Percentiles rank a stretch among this genome's conserved stretches.
Conservation (phyloP, 2,329 filamentous ascomycete species). For the Chrysoporthe cubensis region DNA sequence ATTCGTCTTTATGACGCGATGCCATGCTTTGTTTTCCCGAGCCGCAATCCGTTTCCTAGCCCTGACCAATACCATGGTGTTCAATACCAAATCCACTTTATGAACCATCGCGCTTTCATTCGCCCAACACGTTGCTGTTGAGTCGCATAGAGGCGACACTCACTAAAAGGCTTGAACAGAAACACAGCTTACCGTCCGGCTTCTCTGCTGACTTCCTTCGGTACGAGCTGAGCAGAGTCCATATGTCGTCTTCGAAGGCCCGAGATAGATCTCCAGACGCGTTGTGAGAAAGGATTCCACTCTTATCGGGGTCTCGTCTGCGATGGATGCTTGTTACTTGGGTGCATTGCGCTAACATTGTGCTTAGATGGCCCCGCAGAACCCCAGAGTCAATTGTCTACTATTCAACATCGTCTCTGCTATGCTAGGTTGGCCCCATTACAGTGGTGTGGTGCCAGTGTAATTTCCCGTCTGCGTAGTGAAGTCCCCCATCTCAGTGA, state of each 20-base stretch:
- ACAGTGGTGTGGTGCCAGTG: neutral
- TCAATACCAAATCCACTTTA: neutral
- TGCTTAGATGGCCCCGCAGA: neutral
- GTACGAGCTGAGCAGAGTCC: neutral
- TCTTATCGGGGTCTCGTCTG: neutral
- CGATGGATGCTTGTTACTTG: neutral
- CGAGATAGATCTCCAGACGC: too few species aligned
- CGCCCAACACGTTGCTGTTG: neutral
- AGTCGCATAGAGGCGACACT: neutral
- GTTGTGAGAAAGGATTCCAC: neutral
- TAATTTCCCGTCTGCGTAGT: constrained; percentile 17
- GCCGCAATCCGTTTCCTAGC: neutral
- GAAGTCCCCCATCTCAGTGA: constrained; percentile 21
- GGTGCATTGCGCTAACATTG: neutral
- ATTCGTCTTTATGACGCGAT: neutral
- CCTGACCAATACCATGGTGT: neutral
- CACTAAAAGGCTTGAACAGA: neutral
- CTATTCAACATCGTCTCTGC: neutral
- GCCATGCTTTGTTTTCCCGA: neutral
- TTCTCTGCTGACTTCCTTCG: neutral
- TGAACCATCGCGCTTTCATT: neutral
- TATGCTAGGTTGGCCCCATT: neutral
- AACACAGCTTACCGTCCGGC: neutral
- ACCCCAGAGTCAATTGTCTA: neutral
- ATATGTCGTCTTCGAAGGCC: too few species aligned